Percentiles rank a stretch among this genome's conserved stretches.
phyloP scores from a whole-genome alignment of 2,329 filamentous ascomycete species.

The Teratosphaeria nubilosa region DNA sequence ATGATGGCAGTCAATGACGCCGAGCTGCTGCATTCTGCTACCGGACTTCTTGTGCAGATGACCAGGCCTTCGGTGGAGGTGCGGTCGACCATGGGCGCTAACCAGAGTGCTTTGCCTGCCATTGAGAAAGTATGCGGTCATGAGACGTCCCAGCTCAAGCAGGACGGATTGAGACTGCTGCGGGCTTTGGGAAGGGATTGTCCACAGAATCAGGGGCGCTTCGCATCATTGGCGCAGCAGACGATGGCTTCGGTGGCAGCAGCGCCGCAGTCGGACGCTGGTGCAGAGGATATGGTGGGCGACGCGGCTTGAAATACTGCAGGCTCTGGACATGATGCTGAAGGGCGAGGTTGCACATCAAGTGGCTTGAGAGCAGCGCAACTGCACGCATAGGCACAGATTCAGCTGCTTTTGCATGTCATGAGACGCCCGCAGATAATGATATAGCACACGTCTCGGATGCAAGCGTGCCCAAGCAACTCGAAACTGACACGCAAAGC shows the following conservation, averaged over 20 bases:
- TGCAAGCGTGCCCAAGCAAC: background rate
- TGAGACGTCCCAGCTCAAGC: conserved; percentile 15
- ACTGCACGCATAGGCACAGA: background rate
- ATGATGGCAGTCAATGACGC: conserved; percentile 6
- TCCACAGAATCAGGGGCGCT: conserved; percentile 15
- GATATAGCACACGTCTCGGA: background rate
- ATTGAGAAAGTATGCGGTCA: conserved; percentile 16
- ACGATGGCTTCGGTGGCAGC: conserved; percentile 2
- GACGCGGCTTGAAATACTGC: background rate
- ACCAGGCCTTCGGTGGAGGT: conserved; percentile 12
- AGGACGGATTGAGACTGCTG: conserved; percentile 19
- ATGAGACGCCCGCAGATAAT: background rate
- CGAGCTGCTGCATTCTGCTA: conserved; percentile 19
- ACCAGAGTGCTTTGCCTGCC: conserved; percentile 6
- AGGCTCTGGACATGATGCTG: background rate
- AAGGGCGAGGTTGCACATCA: background rate
- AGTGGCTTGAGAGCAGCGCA: background rate
- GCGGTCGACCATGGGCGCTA: conserved; percentile 13
- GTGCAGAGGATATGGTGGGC: background rate
- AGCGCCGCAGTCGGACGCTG: background rate
- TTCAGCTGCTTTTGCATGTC: background rate
- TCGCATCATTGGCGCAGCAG: conserved; percentile 12
- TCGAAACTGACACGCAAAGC: background rate
- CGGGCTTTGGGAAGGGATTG: conserved; percentile 19
- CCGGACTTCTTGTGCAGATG: conserved; percentile 21